Evolutionary conservation across 2,329 filamentous ascomycete genomes (phyloP).

Genomic region (Colletotrichum chlorophyti): DNA sequence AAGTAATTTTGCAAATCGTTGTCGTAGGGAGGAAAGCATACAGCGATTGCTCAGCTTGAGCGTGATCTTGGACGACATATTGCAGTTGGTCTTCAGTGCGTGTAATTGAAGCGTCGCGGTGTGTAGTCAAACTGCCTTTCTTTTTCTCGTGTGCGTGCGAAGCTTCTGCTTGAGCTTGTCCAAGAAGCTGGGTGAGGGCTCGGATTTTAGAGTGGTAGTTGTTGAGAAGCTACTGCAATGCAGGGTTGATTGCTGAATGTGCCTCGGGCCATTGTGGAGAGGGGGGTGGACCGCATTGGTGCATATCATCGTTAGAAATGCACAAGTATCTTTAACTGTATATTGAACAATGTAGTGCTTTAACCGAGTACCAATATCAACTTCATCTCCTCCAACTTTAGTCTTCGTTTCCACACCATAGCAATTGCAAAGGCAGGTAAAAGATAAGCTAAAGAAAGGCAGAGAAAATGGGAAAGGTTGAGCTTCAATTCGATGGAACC

Average conservation of each 20-base stretch:
- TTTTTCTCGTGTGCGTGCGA: neutral
- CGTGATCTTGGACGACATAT: conserved; percentile 42
- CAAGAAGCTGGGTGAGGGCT: conserved; percentile 3
- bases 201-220: conserved; percentile 5
- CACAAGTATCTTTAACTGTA: neutral
- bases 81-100: neutral
- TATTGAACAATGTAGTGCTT: too few species aligned
- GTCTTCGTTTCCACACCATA: too few species aligned
- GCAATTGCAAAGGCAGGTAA: too few species aligned
- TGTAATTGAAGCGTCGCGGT: neutral
- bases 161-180: neutral
- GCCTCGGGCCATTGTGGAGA: conserved; percentile 10
- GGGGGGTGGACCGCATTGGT: neutral
- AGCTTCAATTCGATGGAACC: too few species aligned
- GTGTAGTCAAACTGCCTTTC: neutral
- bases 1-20: neutral
- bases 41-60: conserved; percentile 52
- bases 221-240: conserved; percentile 28
- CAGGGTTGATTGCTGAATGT: conserved; percentile 10
- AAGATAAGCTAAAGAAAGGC: too few species aligned
- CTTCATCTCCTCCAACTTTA: too few species aligned
- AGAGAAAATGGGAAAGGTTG: too few species aligned
- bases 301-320: neutral
- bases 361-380: too few species aligned
- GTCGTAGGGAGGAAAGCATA: conserved; percentile 31